Conservation (phyloP, 768 basidiomycete species). For the Mycena belliarum region DNA sequence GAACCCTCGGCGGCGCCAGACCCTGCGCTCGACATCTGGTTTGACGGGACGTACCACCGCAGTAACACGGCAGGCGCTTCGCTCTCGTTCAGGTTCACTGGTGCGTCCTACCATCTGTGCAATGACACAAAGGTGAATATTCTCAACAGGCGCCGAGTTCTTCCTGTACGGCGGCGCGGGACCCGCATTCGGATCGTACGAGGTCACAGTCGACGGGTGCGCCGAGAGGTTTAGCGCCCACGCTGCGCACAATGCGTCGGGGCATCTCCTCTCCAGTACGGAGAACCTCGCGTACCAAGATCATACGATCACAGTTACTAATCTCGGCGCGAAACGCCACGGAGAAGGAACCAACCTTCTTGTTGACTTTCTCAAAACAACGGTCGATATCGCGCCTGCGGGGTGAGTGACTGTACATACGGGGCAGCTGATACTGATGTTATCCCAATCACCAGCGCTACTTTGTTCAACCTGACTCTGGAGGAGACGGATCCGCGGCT, state of each 20-base stretch:
- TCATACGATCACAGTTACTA: constrained; percentile 14
- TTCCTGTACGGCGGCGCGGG: constrained; percentile 18
- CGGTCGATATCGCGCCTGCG: constrained; percentile 17
- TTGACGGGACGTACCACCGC: constrained; percentile 19
- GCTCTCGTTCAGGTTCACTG: constrained; percentile 17
- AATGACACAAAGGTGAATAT: not conserved
- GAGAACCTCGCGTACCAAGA: constrained; percentile 1
- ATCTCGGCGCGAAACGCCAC: constrained; percentile 7
- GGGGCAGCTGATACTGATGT: not conserved
- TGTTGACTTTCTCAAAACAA: constrained; percentile 13
- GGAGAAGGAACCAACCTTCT: constrained; percentile 13
- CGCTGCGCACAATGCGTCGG: constrained; percentile 2
- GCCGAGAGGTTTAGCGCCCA: constrained; percentile 1
- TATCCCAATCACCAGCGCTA: not conserved
- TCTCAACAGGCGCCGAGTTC: constrained; percentile 1
- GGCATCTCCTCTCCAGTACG: constrained; percentile 12
- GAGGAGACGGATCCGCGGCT: constrained; percentile 16
- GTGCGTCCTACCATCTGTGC: not conserved
- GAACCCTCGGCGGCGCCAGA: constrained; percentile 17
- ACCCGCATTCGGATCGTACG: constrained; percentile 16
- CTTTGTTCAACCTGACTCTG: constrained; percentile 16
- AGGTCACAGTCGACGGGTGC: constrained; percentile 13
- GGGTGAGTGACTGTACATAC: constrained; percentile 1
- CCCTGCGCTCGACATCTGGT: constrained; percentile 14
- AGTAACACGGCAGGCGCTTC: constrained; percentile 16